Evolutionary conservation across 2,329 filamentous ascomycete genomes (phyloP).

Genomic region (Cytospora paraplurivora): DNA sequence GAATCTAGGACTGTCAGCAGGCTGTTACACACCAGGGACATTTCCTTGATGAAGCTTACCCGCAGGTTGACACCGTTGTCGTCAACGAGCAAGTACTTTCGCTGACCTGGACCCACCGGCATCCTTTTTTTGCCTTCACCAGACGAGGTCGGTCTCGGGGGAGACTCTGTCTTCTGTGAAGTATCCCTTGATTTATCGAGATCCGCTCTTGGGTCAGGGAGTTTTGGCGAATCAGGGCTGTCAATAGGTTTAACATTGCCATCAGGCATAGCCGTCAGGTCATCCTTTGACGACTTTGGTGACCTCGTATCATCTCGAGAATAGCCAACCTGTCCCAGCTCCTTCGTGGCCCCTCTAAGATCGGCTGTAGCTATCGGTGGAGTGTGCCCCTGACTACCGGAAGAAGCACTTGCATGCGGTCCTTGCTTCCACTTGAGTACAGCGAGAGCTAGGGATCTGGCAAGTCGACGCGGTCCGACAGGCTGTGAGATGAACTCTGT

Average conservation of each 20-base stretch:
- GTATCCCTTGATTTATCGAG: not conserved
- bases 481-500: constrained; percentile 27
- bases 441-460: constrained; percentile 23
- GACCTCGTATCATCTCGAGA: not conserved
- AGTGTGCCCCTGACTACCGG: not conserved
- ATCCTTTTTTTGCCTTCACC: not conserved
- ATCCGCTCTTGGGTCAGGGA: not conserved
- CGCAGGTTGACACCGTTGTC: constrained; percentile 46
- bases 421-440: not conserved
- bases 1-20: constrained; percentile 33
- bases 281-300: not conserved
- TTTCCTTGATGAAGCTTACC: not conserved
- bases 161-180: not conserved
- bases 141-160: not conserved
- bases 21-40: not conserved
- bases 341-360: not conserved
- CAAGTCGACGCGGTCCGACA: constrained; percentile 28
- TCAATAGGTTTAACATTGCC: not conserved
- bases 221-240: not conserved
- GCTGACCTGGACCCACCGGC: not conserved
- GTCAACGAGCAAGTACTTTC: constrained; percentile 42
- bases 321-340: not conserved
- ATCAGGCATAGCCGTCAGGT: not conserved
- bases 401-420: not conserved
- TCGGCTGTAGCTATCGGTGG: not conserved